Evolutionary conservation across 495 filamentous ascomycete species (phyloP).

Genomic region (Durotheca rogersii): DNA sequence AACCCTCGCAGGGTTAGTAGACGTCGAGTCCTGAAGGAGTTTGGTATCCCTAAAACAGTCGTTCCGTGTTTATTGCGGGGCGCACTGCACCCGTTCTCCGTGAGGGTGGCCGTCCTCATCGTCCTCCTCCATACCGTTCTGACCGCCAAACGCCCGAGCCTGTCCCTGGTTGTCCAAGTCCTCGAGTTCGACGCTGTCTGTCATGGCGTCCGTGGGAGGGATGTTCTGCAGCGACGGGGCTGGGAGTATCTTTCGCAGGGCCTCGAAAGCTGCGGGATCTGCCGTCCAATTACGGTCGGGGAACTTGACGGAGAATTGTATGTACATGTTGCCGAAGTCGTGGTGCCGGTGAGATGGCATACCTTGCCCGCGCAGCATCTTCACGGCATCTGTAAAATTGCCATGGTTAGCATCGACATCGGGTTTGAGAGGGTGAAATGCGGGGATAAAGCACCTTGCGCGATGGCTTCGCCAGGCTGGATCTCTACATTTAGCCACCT

Average conservation of each 20-base stretch:
- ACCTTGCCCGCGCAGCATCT: conserved; percentile 94
- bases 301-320: conserved; percentile 98
- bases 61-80: conserved; percentile 78
- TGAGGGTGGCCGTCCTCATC: conserved; percentile 80
- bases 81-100: conserved; percentile 94
- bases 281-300: conserved; percentile 67
- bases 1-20: conserved; percentile 1
- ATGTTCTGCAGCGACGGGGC: conserved; percentile 58
- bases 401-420: conserved; percentile 9
- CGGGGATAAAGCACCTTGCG: conserved; percentile 69
- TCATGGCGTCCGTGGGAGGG: conserved; percentile 80
- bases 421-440: conserved; percentile 6
- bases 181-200: conserved; percentile 79
- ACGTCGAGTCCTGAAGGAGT: conserved; percentile 12
- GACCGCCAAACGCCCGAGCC: conserved; percentile 66
- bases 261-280: conserved; percentile 56
- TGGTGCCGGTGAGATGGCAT: conserved; percentile 98
- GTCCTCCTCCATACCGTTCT: conserved; percentile 72
- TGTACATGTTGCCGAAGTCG: conserved; percentile 93
- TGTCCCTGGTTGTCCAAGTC: conserved; percentile 74
- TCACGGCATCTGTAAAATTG: conserved; percentile 67
- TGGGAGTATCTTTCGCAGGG: conserved; percentile 80
- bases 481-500: conserved; percentile 93
- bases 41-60: not conserved
- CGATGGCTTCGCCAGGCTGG: conserved; percentile 88